These are phyloP conservation scores for Chamaecyparis obtusa DNA, from an alignment of 75 land plant genomes.

Conservation along the genomic window DNA sequence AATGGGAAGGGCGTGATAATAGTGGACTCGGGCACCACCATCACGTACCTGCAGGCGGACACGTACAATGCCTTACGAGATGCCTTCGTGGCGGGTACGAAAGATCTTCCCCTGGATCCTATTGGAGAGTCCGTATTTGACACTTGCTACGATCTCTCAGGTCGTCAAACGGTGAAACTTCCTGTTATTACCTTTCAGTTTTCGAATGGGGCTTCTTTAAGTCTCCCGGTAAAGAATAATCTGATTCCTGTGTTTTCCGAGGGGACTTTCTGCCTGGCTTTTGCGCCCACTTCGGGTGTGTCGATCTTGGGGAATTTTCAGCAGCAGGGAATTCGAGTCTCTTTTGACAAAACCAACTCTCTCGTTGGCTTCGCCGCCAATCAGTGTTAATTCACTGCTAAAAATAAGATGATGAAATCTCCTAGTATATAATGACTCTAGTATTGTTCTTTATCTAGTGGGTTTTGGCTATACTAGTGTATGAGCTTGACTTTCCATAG, in stretches of 20 bases:
- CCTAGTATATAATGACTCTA: no score
- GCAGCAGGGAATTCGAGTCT: conserved; percentile 31
- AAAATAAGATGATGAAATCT: no score
- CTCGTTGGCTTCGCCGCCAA: conserved; percentile 32
- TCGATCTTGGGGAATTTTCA: conserved; percentile 88
- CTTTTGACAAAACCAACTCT: no score
- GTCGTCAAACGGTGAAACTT: conserved; percentile 40
- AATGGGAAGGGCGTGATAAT: conserved; percentile 58
- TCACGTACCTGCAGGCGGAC: conserved; percentile 49
- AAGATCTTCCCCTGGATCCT: conserved; percentile 31
- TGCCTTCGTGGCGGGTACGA: conserved; percentile 38
- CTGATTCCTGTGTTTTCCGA: no score
- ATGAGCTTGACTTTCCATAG: no score
- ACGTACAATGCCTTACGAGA: conserved; percentile 61
- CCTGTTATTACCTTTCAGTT: conserved; percentile 69
- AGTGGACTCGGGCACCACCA: conserved; percentile 75
- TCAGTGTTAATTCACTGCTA: conserved; percentile 35
- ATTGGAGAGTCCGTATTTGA: conserved; percentile 59
- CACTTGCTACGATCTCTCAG: conserved; percentile 63
- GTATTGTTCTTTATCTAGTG: no score
- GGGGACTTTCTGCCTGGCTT: no score
- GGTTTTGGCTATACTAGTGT: no score
- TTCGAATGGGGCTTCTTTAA: conserved; percentile 27
- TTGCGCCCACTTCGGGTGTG: conserved; percentile 54
- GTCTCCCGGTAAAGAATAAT: conserved; percentile 39